Percentiles rank a stretch among this genome's conserved stretches.
phyloP scores from a whole-genome alignment of 352 stramenopile species.

The Phytophthora pinifolia region DNA sequence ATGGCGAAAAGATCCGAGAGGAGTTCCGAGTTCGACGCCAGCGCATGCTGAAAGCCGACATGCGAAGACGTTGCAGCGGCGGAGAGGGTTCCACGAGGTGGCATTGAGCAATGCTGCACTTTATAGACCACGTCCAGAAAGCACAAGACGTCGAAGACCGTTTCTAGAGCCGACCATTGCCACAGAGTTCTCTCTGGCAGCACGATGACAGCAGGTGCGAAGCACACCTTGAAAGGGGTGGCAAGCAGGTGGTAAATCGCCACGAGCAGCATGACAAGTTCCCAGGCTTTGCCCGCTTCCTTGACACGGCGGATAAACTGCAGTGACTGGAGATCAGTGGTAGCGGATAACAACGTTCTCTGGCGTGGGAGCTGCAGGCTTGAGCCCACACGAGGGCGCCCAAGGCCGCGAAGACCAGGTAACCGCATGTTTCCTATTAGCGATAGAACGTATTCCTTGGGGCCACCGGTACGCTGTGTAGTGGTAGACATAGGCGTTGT shows the following conservation, averaged over 20 bases:
- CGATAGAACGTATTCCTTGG: slow-evolving; percentile 4
- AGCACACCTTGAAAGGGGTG: slow-evolving; percentile 57
- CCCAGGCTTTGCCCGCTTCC: slow-evolving; percentile 44
- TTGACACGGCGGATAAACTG: slow-evolving; percentile 44
- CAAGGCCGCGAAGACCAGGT: slow-evolving; percentile 2
- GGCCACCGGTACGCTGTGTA: too few relatives aligned
- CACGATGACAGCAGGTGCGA: slow-evolving; percentile 41
- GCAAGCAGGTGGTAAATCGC: slow-evolving; percentile 43
- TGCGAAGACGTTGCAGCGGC: neutral
- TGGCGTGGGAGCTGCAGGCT: slow-evolving; percentile 19
- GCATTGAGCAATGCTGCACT: slow-evolving; percentile 25
- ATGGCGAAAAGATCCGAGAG: slow-evolving; percentile 37
- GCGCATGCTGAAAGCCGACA: neutral
- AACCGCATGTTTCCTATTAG: slow-evolving; percentile 1
- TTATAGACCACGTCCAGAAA: slow-evolving; percentile 39
- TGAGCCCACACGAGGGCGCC: slow-evolving; percentile 11
- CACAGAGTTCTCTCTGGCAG: slow-evolving; percentile 17
- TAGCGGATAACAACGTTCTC: slow-evolving; percentile 11
- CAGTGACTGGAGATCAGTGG: slow-evolving; percentile 23
- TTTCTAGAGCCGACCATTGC: slow-evolving; percentile 46
- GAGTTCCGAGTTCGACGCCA: slow-evolving; percentile 30
- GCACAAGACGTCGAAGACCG: slow-evolving; percentile 50
- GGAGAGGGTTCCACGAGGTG: slow-evolving; percentile 11
- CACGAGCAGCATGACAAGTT: slow-evolving; percentile 46
- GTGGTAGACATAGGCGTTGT: neutral